Evolutionary conservation across 768 basidiomycete species (phyloP), one percentile per base, ranked within the genome.

Genomic region (Mycena haematopus): DNA sequence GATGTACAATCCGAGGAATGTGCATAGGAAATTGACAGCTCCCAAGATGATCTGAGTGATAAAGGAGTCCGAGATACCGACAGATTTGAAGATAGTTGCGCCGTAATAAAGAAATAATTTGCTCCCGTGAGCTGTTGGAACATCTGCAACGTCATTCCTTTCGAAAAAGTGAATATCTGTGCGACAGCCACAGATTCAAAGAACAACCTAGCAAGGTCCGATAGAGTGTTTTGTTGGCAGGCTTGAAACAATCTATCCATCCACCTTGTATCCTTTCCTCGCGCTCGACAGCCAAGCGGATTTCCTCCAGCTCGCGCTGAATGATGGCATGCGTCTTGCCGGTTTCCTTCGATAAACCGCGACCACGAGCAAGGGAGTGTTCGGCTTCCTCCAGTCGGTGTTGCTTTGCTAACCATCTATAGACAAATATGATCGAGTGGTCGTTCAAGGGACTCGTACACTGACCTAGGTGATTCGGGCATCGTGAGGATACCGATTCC

Each of bases 1-100:
- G 56, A 91, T 77, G 72, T 87, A 91, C 68, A 93, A 73, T 1
- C 91, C 90, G 35, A 86, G 83, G 74, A 90, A 90, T 13, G 88
- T 90, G 72, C 86, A 87, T 50, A 78, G 76, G 68, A 91, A 89
- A 74, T 91, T 90, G 71, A 91, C 88, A 4, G 82, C 83, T 40
- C 90, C 89, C 44, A 92, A 78, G 66, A 93, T 91, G 65, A 91
- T 88, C 66, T 93, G 91, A 1, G 86, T 86, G 51, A 90, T 76
- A 69, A 83, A 91, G 24, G 85, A 84, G 72, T 92, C 88, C 9
- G 72, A 52, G 65, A 91, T 82, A 25, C 90, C 90, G 24, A 92
- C 90, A 10, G 84, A 80, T 55, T 78, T 68, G 77, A 92, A 90
- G 57, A 90, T 76, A 0, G 88, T 88, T 1, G 89, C 87, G 35